Conservation (phyloP, 805 yeast genomes). For the Ogataea pilisensis region DNA sequence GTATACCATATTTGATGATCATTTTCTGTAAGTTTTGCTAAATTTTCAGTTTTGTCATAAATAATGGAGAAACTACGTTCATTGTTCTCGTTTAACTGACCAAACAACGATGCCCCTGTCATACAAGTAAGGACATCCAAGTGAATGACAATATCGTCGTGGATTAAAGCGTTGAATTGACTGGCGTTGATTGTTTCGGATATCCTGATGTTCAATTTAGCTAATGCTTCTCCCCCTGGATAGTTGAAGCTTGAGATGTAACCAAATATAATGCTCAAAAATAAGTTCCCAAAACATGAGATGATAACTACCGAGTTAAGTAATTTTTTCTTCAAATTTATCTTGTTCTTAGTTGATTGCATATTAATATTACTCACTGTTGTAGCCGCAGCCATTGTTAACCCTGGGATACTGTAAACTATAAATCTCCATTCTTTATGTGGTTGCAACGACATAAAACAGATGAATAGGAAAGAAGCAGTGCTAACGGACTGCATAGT, state of each 20-base stretch:
- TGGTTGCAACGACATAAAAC: constrained; percentile 70
- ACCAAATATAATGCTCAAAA: constrained; percentile 48
- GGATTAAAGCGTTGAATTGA: constrained; percentile 1
- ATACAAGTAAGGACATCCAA: constrained; percentile 78
- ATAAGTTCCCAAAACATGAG: constrained; percentile 31
- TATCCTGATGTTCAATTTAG: constrained; percentile 36
- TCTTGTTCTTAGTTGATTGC: constrained; percentile 1
- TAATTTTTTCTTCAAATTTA: constrained; percentile 17
- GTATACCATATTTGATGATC: constrained; percentile 36
- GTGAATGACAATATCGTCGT: constrained; percentile 41
- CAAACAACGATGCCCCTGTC: constrained; percentile 81
- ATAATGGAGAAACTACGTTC: constrained; percentile 24
- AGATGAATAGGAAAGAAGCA: constrained; percentile 53
- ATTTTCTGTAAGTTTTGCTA: constrained; percentile 26
- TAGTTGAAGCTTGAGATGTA: constrained; percentile 70
- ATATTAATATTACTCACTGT: constrained; percentile 15
- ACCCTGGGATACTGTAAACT: constrained; percentile 66
- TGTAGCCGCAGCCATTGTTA: constrained; percentile 60
- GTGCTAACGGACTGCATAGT: constrained; percentile 43
- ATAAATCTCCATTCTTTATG: constrained; percentile 96
- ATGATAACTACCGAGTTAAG: constrained; percentile 17
- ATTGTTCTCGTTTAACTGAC: constrained; percentile 44
- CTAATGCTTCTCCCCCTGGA: constrained; percentile 83
- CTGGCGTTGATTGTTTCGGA: constrained; percentile 1
- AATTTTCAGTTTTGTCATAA: constrained; percentile 80